These are phyloP conservation scores for Lactarius trivialis DNA, from an alignment of 768 basidiomycete species.

Conservation along the genomic window DNA sequence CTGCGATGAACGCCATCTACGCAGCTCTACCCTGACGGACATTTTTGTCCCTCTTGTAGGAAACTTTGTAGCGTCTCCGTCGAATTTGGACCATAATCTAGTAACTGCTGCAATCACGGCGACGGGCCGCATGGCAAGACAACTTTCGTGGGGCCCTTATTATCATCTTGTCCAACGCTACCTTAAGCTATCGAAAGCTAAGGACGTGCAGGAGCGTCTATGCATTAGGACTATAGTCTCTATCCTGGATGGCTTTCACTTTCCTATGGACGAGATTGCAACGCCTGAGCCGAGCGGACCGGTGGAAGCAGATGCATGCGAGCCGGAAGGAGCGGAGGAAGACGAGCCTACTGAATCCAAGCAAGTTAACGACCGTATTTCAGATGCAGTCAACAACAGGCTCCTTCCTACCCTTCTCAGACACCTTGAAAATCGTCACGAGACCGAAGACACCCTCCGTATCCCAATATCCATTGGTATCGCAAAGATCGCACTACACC, in stretches of 20 bases:
- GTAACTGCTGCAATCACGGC: slow-evolving; percentile 83
- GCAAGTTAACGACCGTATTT: slow-evolving; percentile 37
- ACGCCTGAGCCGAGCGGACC: slow-evolving; percentile 25
- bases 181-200: slow-evolving; percentile 58
- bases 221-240: slow-evolving; percentile 82
- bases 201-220: slow-evolving; percentile 67
- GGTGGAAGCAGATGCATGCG: slow-evolving; percentile 29
- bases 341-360: slow-evolving; percentile 21
- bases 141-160: slow-evolving; percentile 81
- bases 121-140: slow-evolving; percentile 69
- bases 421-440: slow-evolving; percentile 77
- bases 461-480: slow-evolving; percentile 88
- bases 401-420: slow-evolving; percentile 74
- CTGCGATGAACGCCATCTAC: slow-evolving; percentile 56
- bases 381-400: slow-evolving; percentile 66
- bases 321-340: slow-evolving; percentile 26
- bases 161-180: slow-evolving; percentile 75
- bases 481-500: slow-evolving; percentile 71
- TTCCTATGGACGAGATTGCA: slow-evolving; percentile 64
- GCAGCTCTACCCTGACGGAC: slow-evolving; percentile 65
- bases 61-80: slow-evolving; percentile 63
- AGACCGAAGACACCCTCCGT: slow-evolving; percentile 76
- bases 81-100: slow-evolving; percentile 73
- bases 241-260: slow-evolving; percentile 86
- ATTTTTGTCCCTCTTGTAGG: slow-evolving; percentile 84